These are phyloP conservation scores for Microdochium paspali DNA, from an alignment of 2,329 filamentous ascomycete species.

Conservation along the genomic window DNA sequence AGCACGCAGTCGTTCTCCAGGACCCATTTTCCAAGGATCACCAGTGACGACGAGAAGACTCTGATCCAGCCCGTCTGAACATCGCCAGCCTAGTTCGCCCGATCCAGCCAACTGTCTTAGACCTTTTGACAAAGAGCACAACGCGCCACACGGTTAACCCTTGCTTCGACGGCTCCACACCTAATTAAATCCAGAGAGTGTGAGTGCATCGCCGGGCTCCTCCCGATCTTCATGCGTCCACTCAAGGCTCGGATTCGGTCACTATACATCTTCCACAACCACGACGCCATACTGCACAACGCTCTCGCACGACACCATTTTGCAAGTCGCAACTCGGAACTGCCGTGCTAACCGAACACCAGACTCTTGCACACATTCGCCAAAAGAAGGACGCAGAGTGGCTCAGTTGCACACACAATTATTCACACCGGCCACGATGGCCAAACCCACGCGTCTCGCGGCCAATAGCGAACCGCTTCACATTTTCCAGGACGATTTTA, in stretches of 20 bases:
- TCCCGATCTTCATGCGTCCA: not conserved
- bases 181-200: not conserved
- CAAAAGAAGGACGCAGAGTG: not conserved
- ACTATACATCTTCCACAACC: not conserved
- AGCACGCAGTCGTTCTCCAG: not conserved
- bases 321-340: not conserved
- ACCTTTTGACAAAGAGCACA: not conserved
- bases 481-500: conserved; percentile 43
- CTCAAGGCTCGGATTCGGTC: not conserved
- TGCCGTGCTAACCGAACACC: not conserved
- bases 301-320: not conserved
- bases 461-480: conserved; percentile 36
- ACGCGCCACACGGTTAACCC: not conserved
- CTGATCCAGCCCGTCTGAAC: not conserved
- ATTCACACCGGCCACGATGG: conserved; percentile 34
- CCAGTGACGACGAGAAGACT: not conserved
- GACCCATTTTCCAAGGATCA: not conserved
- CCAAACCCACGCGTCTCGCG: conserved; percentile 38
- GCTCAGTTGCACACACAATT: not conserved
- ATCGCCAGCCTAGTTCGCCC: not conserved
- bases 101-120: not conserved
- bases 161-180: not conserved
- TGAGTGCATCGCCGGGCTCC: not conserved
- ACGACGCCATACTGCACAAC: not conserved
- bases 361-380: not conserved